Base-by-base conservation (phyloP, 768 basidiomycete genomes). In the Pleurotus tuoliensis region DNA sequence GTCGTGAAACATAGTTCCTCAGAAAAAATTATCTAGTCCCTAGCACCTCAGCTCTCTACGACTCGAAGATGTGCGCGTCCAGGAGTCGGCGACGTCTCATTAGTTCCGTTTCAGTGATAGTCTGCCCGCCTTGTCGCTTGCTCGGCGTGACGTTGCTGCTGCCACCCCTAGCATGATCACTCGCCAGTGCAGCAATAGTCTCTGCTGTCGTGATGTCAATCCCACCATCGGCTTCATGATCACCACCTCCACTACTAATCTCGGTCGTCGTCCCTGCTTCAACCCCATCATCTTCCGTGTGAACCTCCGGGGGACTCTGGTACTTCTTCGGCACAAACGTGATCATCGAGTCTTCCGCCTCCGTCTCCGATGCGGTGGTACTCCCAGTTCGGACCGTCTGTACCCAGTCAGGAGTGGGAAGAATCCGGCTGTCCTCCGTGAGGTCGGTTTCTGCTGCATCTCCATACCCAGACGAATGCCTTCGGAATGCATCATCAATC, bases 401-500 rank as follows among this genome's bases (percentile, higher is more conserved):
- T 38, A 16, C 37, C 50, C 47, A 48, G 22, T 16, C 34, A n/a
- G 25, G 20, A 39, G 22, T 54, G 47, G 22, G 20, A 46, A 45
- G 5, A 34, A 48, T 38, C 52, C 47, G 40, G 47, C 38, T 47
- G 34, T 47, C 40, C 41, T 15, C 49, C 16, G 52, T 53, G 25
- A 41, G 20, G 34, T 40, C 43, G 34, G 25, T 20, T 12, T 39
- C 39, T 16, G 15, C 40, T n/a, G 22, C 41, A 44, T 43, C 58
- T 45, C 48, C 44, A 34, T 34, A 34, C 59, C 61, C 59, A 43
- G 20, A 56, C 60, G 55, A 56, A 59, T 69, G 71, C 65, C 72
- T 71, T 61, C 64, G 67, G 67, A 98, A 98, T 40, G 86, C 81
- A 56, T 86, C 84, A 62, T 86, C 82, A 56, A 98, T 97, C 94